A percentile compares a stretch with the other conserved stretches of the same genome.
phyloP scores from a whole-genome alignment of 202 grass and related monocot species.

The Panicum hallii region DNA sequence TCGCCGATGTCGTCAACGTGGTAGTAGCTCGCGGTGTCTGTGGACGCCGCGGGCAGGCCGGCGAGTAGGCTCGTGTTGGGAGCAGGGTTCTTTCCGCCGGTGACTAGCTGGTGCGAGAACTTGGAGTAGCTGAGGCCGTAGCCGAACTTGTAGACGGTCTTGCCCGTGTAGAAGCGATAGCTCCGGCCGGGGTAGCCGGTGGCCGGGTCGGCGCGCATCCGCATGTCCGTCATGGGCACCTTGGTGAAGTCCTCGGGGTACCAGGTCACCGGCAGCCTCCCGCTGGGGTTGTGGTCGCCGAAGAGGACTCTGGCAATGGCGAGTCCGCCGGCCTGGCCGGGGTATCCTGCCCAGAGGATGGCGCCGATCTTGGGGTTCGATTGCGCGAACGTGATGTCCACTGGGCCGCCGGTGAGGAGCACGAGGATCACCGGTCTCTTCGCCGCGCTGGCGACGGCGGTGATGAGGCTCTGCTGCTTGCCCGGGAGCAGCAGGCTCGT shows the following conservation, averaged over 20 bases:
- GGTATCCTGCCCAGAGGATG: constrained; percentile 77
- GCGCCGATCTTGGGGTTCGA: constrained; percentile 55
- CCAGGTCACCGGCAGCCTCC: constrained; percentile 70
- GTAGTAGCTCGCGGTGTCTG: constrained; percentile 35
- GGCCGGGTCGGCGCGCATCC: constrained; percentile 50
- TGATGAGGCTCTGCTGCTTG: constrained; percentile 63
- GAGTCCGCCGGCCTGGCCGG: constrained; percentile 63
- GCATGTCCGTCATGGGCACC: constrained; percentile 73
- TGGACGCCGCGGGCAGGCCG: not conserved
- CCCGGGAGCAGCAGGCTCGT: constrained; percentile 65
- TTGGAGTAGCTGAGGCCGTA: constrained; percentile 73
- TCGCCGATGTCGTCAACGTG: constrained; percentile 37
- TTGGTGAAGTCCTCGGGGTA: constrained; percentile 67
- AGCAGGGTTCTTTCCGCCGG: not conserved
- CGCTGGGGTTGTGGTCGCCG: constrained; percentile 70
- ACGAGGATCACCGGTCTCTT: constrained; percentile 71
- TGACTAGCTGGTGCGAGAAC: constrained; percentile 47
- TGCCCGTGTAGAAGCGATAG: constrained; percentile 67
- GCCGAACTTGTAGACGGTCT: constrained; percentile 55
- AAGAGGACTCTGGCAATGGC: constrained; percentile 75
- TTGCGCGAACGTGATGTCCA: constrained; percentile 67
- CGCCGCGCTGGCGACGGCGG: constrained; percentile 50
- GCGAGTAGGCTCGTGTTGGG: constrained; percentile 18
- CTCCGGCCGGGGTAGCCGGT: constrained; percentile 60
- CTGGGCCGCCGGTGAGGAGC: constrained; percentile 70